A percentile compares a stretch with the other conserved stretches of the same genome.
Evolutionary conservation across 108 stramenopile species (phyloP).

Genomic region (Nannochloropsis gaditana): DNA sequence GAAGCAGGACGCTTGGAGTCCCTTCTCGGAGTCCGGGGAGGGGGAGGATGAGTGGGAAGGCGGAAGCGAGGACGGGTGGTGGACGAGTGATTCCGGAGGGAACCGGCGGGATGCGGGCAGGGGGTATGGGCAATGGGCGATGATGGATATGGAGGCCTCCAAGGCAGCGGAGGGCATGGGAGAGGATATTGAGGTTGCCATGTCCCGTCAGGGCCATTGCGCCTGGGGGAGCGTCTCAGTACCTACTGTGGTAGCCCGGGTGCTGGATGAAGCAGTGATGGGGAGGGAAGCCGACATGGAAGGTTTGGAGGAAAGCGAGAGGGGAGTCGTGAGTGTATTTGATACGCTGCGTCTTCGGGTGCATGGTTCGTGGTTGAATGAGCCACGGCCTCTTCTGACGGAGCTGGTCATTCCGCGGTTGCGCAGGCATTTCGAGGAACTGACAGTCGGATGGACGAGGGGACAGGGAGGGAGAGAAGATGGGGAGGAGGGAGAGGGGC

Average conservation of each 20-base stretch:
- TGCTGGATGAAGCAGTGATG: not conserved
- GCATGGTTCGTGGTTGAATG: not conserved
- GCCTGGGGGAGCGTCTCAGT: not conserved
- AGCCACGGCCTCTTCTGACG: not conserved
- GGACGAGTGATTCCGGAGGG: not conserved
- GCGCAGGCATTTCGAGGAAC: not conserved
- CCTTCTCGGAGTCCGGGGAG: not conserved
- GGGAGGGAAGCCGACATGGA: not conserved
- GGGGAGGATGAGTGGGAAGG: not conserved
- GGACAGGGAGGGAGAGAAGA: not conserved
- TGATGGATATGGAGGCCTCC: not conserved
- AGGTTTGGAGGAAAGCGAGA: not conserved
- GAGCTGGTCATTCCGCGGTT: not conserved
- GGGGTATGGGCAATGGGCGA: not conserved
- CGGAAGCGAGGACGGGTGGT: not conserved
- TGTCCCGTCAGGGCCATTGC: not conserved
- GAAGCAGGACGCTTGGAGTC: not conserved
- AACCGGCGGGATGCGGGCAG: not conserved
- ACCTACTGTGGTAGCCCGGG: not conserved
- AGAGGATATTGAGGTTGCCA: not conserved
- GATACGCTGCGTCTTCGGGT: not conserved
- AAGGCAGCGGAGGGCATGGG: constrained; percentile 1
- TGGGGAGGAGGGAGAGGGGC: not conserved
- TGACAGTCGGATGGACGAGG: not conserved
- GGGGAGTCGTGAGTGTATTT: not conserved